Evolutionary conservation across 352 stramenopile species (phyloP), one percentile per base, ranked within the genome.

Genomic region (Pythium apleroticum): DNA sequence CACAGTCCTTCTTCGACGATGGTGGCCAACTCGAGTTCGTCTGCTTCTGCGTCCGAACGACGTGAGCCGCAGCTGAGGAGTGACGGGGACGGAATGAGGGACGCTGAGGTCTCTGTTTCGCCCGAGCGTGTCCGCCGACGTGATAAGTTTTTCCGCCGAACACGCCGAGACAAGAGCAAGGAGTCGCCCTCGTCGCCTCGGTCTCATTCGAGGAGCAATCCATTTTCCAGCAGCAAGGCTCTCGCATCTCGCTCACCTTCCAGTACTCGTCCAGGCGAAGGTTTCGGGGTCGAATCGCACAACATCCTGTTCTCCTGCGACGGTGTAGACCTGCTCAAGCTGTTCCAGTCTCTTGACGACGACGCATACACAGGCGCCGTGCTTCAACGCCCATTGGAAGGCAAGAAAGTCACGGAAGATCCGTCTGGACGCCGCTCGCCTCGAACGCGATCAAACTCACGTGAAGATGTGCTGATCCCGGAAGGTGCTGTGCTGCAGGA

Each of bases 401-500:
- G 66, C 61, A 61, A 56, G 33, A 11, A 46, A 31, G 28, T 49
- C 3, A 5, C 59, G 3, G 59, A 58, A 27, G 33, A 49, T 31
- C 41, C 7, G 22, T 65, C 19, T 50, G 46, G 33, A 27, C 46
- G 33, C 22, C 39, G 10, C 45, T 54, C 63, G 9, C 24, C 48
- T n/a, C 14, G 33, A 50, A 19, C 55, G 20, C 49, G 60, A 27
- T 27, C 57, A 17, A 1, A 22, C 7, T 55, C 35, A 14, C 20
- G n/a, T 8, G 28, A 4, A 46, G 9, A 10, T 17, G 61, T 86
- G 5, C 43, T 76, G 0, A 69, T 90, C 22, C 81, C 82, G 2
- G 73, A 83, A 49, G 84, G 82, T 9, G 90, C 77, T 30, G 39
- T 90, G 20, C 63, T 93, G 4, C 80, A 85, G 61, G 73, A 90